Conservation (phyloP, 768 basidiomycete species). For the Suillus subluteus region DNA sequence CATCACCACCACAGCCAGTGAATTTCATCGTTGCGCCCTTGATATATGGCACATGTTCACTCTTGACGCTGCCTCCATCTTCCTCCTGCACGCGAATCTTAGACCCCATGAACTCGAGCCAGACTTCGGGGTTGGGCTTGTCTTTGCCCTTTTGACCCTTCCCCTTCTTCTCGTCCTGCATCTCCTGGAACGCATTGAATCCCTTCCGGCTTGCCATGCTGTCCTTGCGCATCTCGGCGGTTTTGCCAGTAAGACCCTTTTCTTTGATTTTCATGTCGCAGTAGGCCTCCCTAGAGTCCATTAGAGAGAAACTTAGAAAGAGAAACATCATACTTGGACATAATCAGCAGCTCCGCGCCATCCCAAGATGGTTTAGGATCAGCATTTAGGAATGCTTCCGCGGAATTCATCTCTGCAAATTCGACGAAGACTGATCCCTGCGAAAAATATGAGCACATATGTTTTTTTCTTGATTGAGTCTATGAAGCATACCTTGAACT, state of each 20-base stretch:
- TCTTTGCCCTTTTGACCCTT: slow-evolving; percentile 35
- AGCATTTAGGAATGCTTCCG: slow-evolving; percentile 75
- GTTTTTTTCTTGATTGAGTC: background rate
- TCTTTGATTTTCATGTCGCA: slow-evolving; percentile 97
- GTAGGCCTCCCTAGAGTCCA: slow-evolving; percentile 68
- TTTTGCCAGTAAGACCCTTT: slow-evolving; percentile 82
- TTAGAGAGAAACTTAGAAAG: background rate
- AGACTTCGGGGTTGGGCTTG: slow-evolving; percentile 59
- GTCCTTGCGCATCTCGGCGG: slow-evolving; percentile 62
- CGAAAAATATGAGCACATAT: background rate
- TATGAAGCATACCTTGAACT: slow-evolving; percentile 74
- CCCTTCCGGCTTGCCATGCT: slow-evolving; percentile 53
- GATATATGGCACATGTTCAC: slow-evolving; percentile 46
- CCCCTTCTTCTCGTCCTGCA: slow-evolving; percentile 45
- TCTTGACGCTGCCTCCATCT: slow-evolving; percentile 46
- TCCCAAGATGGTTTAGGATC: slow-evolving; percentile 85
- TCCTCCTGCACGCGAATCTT: slow-evolving; percentile 68
- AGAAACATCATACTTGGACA: slow-evolving; percentile 74
- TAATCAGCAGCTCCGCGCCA: slow-evolving; percentile 73
- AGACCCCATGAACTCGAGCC: slow-evolving; percentile 74
- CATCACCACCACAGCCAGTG: slow-evolving; percentile 55
- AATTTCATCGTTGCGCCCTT: slow-evolving; percentile 52
- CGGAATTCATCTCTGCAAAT: slow-evolving; percentile 71
- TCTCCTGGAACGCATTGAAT: slow-evolving; percentile 83
- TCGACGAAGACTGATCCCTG: slow-evolving; percentile 94